Evolutionary conservation across 2,329 filamentous ascomycete species (phyloP), one percentile per base, ranked within the genome.

Genomic region (Dothideomycetes sp.): DNA sequence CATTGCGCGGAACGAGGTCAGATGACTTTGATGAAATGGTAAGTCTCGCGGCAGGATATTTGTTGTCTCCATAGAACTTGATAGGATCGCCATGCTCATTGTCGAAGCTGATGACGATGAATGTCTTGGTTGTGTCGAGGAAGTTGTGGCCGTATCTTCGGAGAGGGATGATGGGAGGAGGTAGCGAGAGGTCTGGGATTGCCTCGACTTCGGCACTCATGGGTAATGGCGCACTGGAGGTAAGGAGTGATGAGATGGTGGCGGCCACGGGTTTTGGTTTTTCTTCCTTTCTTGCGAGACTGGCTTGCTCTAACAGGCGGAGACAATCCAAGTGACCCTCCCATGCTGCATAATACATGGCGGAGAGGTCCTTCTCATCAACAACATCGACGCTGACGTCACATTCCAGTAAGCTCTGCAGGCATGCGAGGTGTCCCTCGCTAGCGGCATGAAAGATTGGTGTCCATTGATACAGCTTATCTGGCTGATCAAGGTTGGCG

Each of bases 311-410:
- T 22, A 98, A 74, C 5, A 95, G 71, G 53, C 81, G 80, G 84
- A 98, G 94, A 64, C 91, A 96, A 53, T 89, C 82, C 40, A 96
- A 65, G 56, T 96, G 85, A 0, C 91, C 91, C 64, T 98, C 91
- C 91, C 91, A 98, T 0, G 87, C 89, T 11, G 91, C 91, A 61
- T 98, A 98, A 61, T 98, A 98, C 79, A 96, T 87, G 19, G 91
- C 88, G 2, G 88, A 86, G 3, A 96, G 72, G 12, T 79, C 81
- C 57, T 96, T 98, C 62, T 98, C 91, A 55, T 98, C 91, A 32
- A 85, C 65, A 40, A 87, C 83, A 47, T 79, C 80, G 1, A 82
- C 75, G 52, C 93, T 77, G 3, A 82, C 88, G 5, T 83, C 81
- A 46, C 83, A 77, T 38, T 86, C 77, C 9, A 98, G 69, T 3